Evolutionary conservation across 768 basidiomycete genomes (phyloP).

Genomic region (Mrakia frigida): DNA sequence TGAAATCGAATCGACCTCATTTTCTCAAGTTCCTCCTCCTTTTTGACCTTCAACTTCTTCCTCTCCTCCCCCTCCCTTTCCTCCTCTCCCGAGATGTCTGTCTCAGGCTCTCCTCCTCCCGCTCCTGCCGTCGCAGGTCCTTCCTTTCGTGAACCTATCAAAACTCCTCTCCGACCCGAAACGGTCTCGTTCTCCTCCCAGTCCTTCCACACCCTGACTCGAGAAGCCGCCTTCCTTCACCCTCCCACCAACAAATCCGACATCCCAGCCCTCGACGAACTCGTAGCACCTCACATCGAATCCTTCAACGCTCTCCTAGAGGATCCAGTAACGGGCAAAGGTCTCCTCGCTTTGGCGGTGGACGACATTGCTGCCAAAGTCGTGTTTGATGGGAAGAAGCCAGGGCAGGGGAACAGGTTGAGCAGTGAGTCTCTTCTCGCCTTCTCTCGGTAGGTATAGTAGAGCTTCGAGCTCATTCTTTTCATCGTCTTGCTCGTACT

Average conservation of each 20-base stretch:
- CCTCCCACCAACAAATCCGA: constrained; percentile 66
- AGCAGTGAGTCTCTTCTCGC: constrained; percentile 56
- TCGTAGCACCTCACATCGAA: constrained; percentile 88
- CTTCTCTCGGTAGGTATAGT: background rate
- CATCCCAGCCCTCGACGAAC: constrained; percentile 79
- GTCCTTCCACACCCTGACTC: constrained; percentile 68
- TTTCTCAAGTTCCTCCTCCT: too few species aligned
- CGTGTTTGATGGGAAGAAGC: constrained; percentile 73
- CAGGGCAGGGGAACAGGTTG: constrained; percentile 71
- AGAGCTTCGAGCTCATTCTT: background rate
- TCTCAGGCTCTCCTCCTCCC: background rate
- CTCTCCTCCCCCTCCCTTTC: background rate
- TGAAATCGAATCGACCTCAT: too few species aligned
- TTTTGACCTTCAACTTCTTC: background rate
- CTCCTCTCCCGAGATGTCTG: background rate
- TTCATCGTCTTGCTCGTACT: background rate
- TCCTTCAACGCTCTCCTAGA: constrained; percentile 96
- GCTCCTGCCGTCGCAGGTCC: too few species aligned
- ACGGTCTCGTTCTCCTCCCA: constrained; percentile 30
- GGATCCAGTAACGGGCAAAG: constrained; percentile 69
- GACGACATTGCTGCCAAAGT: constrained; percentile 84
- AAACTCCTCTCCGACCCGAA: constrained; percentile 18
- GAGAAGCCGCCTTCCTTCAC: constrained; percentile 70
- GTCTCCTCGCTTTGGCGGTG: constrained; percentile 69
- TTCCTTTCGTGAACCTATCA: background rate